These are phyloP conservation scores for Aureobasidium sp. DNA, from an alignment of 2,329 filamentous ascomycete genomes.

Conservation along the genomic window DNA sequence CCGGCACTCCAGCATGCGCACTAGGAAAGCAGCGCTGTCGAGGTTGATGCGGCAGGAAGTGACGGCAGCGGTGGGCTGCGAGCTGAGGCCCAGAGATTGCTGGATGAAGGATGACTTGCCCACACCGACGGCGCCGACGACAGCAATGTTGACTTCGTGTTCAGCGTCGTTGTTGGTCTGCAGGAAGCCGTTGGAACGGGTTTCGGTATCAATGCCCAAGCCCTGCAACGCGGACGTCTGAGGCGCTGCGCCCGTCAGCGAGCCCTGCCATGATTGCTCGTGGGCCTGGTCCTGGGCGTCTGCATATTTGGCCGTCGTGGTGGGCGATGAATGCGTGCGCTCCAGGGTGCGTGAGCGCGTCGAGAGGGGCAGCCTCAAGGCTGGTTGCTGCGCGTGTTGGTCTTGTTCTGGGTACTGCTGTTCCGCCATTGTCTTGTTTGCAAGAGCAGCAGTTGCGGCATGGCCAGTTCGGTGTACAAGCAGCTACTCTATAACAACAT, in stretches of 20 bases:
- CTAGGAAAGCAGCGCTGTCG: conserved; percentile 46
- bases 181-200: conserved; percentile 6
- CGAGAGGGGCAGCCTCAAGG: background rate
- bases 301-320: conserved; percentile 3
- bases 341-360: conserved; percentile 16
- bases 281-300: background rate
- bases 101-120: conserved; percentile 54
- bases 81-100: conserved; percentile 45
- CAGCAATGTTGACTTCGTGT: conserved; percentile 50
- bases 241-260: background rate
- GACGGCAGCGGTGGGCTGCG: conserved; percentile 31
- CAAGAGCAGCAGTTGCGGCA: background rate
- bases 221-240: background rate
- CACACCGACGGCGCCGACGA: conserved; percentile 45
- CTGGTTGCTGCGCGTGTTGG: background rate
- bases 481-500: background rate
- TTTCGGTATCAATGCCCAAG: background rate
- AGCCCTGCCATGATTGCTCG: background rate
- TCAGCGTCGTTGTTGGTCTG: conserved; percentile 21
- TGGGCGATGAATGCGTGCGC: conserved; percentile 22
- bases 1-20: conserved; percentile 49
- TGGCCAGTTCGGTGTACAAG: background rate
- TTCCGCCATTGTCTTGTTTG: background rate
- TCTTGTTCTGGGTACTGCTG: background rate
- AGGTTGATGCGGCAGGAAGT: conserved; percentile 47